Percentiles rank a stretch among this genome's conserved stretches.
Evolutionary conservation across 2,329 filamentous ascomycete genomes (phyloP).

Genomic region (Cladophialophora carrionii): DNA sequence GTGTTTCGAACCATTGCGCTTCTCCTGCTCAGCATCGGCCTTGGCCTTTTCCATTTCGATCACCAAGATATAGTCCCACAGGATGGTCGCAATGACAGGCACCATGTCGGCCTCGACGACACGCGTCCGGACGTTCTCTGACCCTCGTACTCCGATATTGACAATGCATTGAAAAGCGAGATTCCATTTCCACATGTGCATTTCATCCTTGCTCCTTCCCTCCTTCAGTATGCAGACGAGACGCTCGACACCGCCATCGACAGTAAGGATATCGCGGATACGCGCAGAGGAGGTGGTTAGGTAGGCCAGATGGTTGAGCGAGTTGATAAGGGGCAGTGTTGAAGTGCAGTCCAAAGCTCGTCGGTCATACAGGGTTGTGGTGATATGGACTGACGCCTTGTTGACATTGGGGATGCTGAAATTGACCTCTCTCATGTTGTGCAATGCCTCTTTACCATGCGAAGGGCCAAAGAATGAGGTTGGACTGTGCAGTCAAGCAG

Average conservation of each 20-base stretch:
- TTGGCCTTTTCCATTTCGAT: conserved; percentile 89
- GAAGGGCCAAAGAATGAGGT: background rate
- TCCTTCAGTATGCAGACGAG: conserved; percentile 98
- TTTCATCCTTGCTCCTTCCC: conserved; percentile 94
- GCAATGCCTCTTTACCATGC: conserved; percentile 5
- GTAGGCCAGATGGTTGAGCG: conserved; percentile 96
- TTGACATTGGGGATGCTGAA: conserved; percentile 99
- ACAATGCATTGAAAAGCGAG: conserved; percentile 98
- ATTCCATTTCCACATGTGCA: conserved; percentile 99
- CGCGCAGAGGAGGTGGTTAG: conserved; percentile 96
- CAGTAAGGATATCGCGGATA: conserved; percentile 95
- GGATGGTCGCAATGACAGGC: conserved; percentile 94
- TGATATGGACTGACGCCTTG: conserved; percentile 98
- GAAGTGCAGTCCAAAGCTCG: conserved; percentile 98
- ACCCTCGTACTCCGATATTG: conserved; percentile 95
- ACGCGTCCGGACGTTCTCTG: conserved; percentile 87
- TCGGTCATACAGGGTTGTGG: conserved; percentile 95
- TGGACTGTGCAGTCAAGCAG: background rate
- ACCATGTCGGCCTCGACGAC: conserved; percentile 99
- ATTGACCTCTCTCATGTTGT: conserved; percentile 96
- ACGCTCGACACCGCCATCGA: conserved; percentile 97
- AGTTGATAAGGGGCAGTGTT: conserved; percentile 96
- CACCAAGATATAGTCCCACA: conserved; percentile 97
- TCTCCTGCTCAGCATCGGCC: conserved; percentile 72
- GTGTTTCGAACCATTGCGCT: conserved; percentile 43